A percentile compares a stretch with the other conserved stretches of the same genome.
These are phyloP conservation scores for Trichoderma endophyticum DNA, from an alignment of 2,329 filamentous ascomycete genomes.

Conservation along the genomic window DNA sequence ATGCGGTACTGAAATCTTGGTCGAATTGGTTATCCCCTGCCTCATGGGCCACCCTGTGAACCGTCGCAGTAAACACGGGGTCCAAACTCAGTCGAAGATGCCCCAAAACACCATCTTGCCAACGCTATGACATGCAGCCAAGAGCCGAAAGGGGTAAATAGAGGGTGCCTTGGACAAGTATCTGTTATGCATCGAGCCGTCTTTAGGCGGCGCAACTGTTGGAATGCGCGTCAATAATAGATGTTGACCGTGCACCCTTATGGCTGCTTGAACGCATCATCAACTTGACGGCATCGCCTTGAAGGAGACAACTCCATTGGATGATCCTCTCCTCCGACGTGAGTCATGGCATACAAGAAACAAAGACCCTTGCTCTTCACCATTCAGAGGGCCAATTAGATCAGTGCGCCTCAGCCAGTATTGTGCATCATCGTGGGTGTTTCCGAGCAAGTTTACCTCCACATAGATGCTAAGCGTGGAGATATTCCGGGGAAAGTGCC, in stretches of 20 bases:
- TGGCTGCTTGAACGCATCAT: background rate
- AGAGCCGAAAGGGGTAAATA: background rate
- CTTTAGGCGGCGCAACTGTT: background rate
- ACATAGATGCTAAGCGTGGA: background rate
- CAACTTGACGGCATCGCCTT: background rate
- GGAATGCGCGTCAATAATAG: background rate
- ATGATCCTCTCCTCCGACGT: background rate
- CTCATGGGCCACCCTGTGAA: constrained; percentile 7
- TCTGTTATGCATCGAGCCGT: background rate
- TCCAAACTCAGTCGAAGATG: background rate
- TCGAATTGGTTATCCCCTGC: background rate
- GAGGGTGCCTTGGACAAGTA: background rate
- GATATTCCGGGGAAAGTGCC: background rate
- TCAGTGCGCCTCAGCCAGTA: background rate
- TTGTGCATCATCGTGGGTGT: background rate
- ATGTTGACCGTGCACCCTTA: constrained; percentile 1
- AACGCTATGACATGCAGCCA: background rate
- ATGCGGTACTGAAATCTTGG: constrained; percentile 2
- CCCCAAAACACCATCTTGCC: background rate
- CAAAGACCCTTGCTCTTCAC: background rate
- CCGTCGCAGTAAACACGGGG: background rate
- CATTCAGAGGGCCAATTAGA: background rate
- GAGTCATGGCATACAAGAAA: background rate
- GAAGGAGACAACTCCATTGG: background rate
- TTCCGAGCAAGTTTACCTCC: background rate